Evolutionary conservation across 2,329 filamentous ascomycete genomes (phyloP).

Genomic region (Sporothrix luriei): DNA sequence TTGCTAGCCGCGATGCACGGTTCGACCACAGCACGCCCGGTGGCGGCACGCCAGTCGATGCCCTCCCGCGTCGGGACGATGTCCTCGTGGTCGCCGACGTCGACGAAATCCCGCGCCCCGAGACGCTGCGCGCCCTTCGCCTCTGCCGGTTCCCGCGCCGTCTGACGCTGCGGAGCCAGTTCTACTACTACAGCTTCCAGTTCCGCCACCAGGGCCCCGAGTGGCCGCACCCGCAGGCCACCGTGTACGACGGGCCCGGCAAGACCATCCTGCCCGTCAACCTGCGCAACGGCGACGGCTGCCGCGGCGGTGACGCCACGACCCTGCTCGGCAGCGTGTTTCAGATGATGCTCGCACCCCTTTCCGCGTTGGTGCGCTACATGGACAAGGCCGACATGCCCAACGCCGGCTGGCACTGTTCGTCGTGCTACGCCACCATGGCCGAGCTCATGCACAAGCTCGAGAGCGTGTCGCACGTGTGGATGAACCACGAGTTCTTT

Average conservation of each 20-base stretch:
- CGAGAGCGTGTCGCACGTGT: slow-evolving; percentile 58
- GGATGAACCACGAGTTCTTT: slow-evolving; percentile 55
- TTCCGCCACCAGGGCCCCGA: slow-evolving; percentile 51
- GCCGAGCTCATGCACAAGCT: slow-evolving; percentile 59
- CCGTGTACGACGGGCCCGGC: slow-evolving; percentile 52
- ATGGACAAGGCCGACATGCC: slow-evolving; percentile 50
- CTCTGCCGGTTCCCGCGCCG: slow-evolving; percentile 57
- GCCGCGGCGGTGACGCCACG: slow-evolving; percentile 32
- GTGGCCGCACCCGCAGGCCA: slow-evolving; percentile 64
- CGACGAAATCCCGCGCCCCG: slow-evolving; percentile 61
- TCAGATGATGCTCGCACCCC: background rate
- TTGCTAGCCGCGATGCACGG: background rate
- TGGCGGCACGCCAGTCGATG: slow-evolving; percentile 44
- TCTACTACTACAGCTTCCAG: slow-evolving; percentile 63
- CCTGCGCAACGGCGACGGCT: slow-evolving; percentile 54
- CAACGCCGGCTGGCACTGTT: slow-evolving; percentile 65
- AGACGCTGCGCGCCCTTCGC: slow-evolving; percentile 52
- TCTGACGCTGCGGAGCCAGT: slow-evolving; percentile 54
- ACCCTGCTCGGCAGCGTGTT: background rate
- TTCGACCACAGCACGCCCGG: background rate
- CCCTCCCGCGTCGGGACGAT: slow-evolving; percentile 50
- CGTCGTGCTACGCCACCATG: slow-evolving; percentile 61
- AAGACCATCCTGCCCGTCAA: slow-evolving; percentile 57
- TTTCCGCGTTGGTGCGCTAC: slow-evolving; percentile 44
- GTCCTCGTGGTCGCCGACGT: slow-evolving; percentile 63